Percentiles rank a stretch among this genome's conserved stretches.
These are phyloP conservation scores for Sisymbrium altissimum DNA, from an alignment of 345 rosid species.

Conservation along the genomic window DNA sequence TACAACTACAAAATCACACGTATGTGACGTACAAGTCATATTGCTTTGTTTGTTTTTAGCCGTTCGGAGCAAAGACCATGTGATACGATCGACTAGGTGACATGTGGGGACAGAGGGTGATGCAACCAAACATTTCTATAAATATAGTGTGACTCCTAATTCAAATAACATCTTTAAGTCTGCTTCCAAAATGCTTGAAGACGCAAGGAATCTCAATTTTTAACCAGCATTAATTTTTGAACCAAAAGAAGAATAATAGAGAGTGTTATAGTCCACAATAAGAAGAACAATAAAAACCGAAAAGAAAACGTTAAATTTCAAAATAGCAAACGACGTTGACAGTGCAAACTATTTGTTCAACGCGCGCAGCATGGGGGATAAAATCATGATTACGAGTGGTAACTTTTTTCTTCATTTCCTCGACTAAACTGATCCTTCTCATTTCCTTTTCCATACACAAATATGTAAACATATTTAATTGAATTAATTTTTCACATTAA, in stretches of 20 bases:
- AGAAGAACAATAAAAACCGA: neutral
- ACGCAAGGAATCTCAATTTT: conserved; percentile 17
- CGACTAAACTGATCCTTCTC: conserved; percentile 1
- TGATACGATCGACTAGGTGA: conserved; percentile 6
- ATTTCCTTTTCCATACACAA: neutral
- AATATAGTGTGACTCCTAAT: conserved; percentile 10
- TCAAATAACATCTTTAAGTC: conserved; percentile 2
- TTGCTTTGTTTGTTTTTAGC: neutral
- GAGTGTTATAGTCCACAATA: neutral
- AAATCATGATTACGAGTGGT: conserved; percentile 7
- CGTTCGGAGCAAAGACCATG: neutral
- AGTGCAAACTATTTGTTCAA: conserved; percentile 1
- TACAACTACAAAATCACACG: too few species aligned
- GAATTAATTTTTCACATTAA: neutral
- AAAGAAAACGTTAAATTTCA: conserved; percentile 12
- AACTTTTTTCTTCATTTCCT: neutral
- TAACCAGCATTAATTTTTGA: neutral
- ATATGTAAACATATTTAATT: neutral
- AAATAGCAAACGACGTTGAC: conserved; percentile 7
- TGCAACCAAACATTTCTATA: conserved; percentile 14
- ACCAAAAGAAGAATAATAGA: neutral
- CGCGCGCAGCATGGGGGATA: neutral
- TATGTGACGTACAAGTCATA: too few species aligned
- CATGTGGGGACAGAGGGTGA: neutral
- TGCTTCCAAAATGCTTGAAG: conserved; percentile 24